A percentile compares a stretch with the other conserved stretches of the same genome.
Evolutionary conservation across 257 asterid species (phyloP).

Genomic region (Scutellaria baicalensis): DNA sequence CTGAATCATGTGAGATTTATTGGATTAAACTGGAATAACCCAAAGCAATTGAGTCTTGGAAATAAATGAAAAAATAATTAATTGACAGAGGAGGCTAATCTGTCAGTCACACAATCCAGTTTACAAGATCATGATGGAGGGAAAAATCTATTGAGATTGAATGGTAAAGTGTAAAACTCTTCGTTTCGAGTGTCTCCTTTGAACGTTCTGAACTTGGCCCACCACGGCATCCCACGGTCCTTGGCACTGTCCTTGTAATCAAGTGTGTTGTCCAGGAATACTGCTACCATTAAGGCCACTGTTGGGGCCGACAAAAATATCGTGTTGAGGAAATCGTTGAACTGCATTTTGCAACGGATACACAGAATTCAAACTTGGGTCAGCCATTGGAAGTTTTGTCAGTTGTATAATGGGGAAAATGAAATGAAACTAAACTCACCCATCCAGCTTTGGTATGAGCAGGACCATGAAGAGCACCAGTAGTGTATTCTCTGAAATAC

Average conservation of each 20-base stretch:
- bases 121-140: slow-evolving; percentile 69
- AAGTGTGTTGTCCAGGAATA: slow-evolving; percentile 90
- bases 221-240: slow-evolving; percentile 99
- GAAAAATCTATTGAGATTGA: slow-evolving; percentile 89
- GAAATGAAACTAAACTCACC: slow-evolving; percentile 36
- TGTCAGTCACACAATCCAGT: slow-evolving; percentile 22
- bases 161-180: slow-evolving; percentile 96
- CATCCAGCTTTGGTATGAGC: slow-evolving; percentile 90
- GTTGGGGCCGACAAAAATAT: slow-evolving; percentile 78
- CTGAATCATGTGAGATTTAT: not conserved
- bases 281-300: slow-evolving; percentile 69
- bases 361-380: not conserved
- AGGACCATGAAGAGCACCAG: slow-evolving; percentile 76
- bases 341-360: slow-evolving; percentile 41
- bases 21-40: slow-evolving; percentile 55
- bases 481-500: slow-evolving; percentile 82
- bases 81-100: slow-evolving; percentile 39
- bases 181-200: slow-evolving; percentile 92
- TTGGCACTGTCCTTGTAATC: slow-evolving; percentile 82
- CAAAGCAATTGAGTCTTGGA: slow-evolving; percentile 14
- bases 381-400: not conserved
- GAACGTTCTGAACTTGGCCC: slow-evolving; percentile 85
- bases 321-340: slow-evolving; percentile 90
- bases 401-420: not conserved
- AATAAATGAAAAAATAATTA: slow-evolving; percentile 36